A percentile compares a stretch with the other conserved stretches of the same genome.
These are phyloP conservation scores for Cercospora brassicicola DNA, from an alignment of 2,329 filamentous ascomycete species.

Conservation along the genomic window DNA sequence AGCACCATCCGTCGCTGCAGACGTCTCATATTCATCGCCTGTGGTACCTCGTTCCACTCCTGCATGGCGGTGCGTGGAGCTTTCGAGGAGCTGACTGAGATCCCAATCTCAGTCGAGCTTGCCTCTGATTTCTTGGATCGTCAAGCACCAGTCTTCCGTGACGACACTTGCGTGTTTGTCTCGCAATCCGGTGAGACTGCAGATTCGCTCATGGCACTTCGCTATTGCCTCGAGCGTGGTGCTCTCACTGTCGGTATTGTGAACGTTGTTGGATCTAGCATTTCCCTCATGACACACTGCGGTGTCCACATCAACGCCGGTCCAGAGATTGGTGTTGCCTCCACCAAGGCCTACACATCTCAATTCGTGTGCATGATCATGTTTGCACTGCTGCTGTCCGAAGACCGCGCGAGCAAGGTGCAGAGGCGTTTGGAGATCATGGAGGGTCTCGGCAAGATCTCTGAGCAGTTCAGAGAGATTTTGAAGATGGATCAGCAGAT, in stretches of 20 bases:
- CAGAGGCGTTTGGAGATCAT: slow-evolving; percentile 93
- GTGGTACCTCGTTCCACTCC: slow-evolving; percentile 96
- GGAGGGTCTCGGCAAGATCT: slow-evolving; percentile 83
- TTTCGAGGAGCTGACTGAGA: slow-evolving; percentile 97
- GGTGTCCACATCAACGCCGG: slow-evolving; percentile 99
- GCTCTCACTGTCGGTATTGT: slow-evolving; percentile 97
- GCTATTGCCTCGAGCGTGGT: slow-evolving; percentile 96
- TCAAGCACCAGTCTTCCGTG: slow-evolving; percentile 96
- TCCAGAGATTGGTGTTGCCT: slow-evolving; percentile 97
- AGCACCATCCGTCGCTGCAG: slow-evolving; percentile 93
- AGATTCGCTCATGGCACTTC: slow-evolving; percentile 92
- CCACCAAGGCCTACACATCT: slow-evolving; percentile 98
- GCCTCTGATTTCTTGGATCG: slow-evolving; percentile 98
- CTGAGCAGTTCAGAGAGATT: slow-evolving; percentile 87
- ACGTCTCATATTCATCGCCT: slow-evolving; percentile 98
- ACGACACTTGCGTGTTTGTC: slow-evolving; percentile 98
- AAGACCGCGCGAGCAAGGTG: slow-evolving; percentile 94
- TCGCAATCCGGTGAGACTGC: slow-evolving; percentile 98
- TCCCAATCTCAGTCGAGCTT: slow-evolving; percentile 93
- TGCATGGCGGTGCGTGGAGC: slow-evolving; percentile 99
- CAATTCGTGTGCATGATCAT: slow-evolving; percentile 99
- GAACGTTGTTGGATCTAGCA: slow-evolving; percentile 97
- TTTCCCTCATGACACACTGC: slow-evolving; percentile 97
- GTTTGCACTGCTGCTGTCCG: slow-evolving; percentile 94
- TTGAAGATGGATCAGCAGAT: slow-evolving; percentile 88